Percentiles rank a stretch among this genome's conserved stretches.
These are phyloP conservation scores for Sicyos edulis DNA, from an alignment of 306 rosid genomes.

Conservation along the genomic window DNA sequence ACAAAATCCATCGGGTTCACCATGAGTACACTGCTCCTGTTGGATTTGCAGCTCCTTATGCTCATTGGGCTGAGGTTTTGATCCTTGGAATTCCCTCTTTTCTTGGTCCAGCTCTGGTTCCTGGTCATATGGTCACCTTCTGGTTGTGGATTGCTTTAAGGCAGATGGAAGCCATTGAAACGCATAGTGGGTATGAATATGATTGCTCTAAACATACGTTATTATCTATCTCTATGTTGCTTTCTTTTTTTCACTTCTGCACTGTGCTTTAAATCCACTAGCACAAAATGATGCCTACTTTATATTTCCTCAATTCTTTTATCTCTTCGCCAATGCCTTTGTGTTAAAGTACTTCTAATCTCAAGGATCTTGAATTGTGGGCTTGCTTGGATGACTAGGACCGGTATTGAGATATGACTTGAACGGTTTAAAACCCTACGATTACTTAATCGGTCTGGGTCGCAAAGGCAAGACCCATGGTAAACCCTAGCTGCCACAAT, in stretches of 20 bases:
- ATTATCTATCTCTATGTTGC: background rate
- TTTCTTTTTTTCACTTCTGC: conserved; percentile 19
- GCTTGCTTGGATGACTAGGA: conserved; percentile 30
- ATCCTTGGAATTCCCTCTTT: conserved; percentile 70
- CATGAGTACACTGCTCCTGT: conserved; percentile 77
- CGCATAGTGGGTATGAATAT: conserved; percentile 67
- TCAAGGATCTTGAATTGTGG: conserved; percentile 41
- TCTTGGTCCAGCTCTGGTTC: conserved; percentile 71
- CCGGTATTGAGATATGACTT: too few species aligned
- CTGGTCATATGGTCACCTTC: conserved; percentile 74
- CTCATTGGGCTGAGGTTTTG: conserved; percentile 85
- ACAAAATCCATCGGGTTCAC: conserved; percentile 71
- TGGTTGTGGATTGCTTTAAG: conserved; percentile 81
- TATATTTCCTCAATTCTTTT: conserved; percentile 28
- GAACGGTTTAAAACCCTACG: too few species aligned
- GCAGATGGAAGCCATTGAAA: conserved; percentile 76
- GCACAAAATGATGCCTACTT: conserved; percentile 29
- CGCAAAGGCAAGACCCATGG: too few species aligned
- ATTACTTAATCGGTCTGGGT: too few species aligned
- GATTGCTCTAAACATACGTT: background rate
- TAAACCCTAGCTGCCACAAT: too few species aligned
- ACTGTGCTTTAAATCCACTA: conserved; percentile 23
- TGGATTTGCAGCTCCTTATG: conserved; percentile 72
- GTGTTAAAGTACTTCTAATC: conserved; percentile 38
- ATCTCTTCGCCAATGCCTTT: conserved; percentile 23